These are phyloP conservation scores for Pezicula radicicola DNA, from an alignment of 2,329 filamentous ascomycete genomes.

Conservation along the genomic window DNA sequence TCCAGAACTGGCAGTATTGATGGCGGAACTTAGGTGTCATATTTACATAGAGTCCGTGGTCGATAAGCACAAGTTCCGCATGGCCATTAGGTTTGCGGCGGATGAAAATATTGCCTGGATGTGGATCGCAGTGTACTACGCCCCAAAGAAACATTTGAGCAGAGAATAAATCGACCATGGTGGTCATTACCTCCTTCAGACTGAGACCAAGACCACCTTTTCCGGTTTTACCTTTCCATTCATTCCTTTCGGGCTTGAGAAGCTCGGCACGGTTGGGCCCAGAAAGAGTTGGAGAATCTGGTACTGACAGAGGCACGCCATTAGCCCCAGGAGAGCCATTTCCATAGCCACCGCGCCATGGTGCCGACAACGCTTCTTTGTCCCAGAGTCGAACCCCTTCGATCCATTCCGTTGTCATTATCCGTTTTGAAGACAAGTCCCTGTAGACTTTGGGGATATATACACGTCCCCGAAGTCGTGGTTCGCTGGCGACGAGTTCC, in stretches of 20 bases:
- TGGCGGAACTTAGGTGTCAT: constrained; percentile 81
- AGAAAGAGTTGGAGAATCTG: constrained; percentile 29
- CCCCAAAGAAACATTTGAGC: constrained; percentile 98
- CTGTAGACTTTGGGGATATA: constrained; percentile 85
- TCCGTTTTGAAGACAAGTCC: constrained; percentile 76
- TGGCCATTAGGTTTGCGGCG: constrained; percentile 78
- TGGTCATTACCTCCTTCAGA: constrained; percentile 87
- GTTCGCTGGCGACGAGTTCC: constrained; percentile 69
- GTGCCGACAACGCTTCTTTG: constrained; percentile 72
- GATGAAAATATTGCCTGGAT: constrained; percentile 96
- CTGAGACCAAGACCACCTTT: constrained; percentile 81
- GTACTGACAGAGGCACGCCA: constrained; percentile 52
- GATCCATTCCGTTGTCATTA: constrained; percentile 97
- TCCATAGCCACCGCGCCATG: constrained; percentile 76
- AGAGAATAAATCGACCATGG: constrained; percentile 94
- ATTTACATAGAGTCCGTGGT: constrained; percentile 93
- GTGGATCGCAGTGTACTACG: constrained; percentile 91
- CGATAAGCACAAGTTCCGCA: constrained; percentile 89
- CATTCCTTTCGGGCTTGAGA: constrained; percentile 76
- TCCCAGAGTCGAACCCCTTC: constrained; percentile 94
- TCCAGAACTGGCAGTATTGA: constrained; percentile 91
- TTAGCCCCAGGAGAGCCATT: constrained; percentile 76
- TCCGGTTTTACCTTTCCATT: constrained; percentile 71
- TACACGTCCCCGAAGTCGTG: constrained; percentile 72
- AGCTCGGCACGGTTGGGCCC: constrained; percentile 52